phyloP scores from a whole-genome alignment of 2,329 filamentous ascomycete species.

The Teratosphaeria nubilosa region DNA sequence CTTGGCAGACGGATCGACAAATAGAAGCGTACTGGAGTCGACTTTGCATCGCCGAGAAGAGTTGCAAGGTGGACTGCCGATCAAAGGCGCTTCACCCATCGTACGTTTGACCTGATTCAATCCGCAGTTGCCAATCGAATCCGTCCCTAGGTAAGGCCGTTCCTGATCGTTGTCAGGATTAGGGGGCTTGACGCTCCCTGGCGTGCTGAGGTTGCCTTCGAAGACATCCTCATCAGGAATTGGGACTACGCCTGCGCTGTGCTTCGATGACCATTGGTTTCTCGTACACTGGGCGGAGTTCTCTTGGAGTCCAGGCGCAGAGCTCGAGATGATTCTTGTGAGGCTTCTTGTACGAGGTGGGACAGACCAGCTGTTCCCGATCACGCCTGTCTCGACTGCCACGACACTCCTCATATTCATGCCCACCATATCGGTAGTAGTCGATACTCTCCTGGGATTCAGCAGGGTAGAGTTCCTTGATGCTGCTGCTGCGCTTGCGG shows the following conservation, averaged over 20 bases:
- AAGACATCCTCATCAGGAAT: no score
- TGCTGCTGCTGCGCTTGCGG: background rate
- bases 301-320: background rate
- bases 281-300: background rate
- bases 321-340: background rate
- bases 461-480: background rate
- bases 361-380: conserved; percentile 4
- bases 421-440: conserved; percentile 3
- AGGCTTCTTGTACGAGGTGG: background rate
- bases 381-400: conserved; percentile 8
- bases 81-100: no score
- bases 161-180: no score
- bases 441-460: background rate
- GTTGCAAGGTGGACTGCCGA: no score
- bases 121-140: no score
- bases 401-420: background rate
- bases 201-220: background rate
- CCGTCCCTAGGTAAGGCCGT: no score
- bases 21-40: no score
- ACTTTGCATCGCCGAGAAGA: no score
- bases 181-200: background rate
- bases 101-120: no score
- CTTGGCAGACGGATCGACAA: no score
- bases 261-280: background rate
- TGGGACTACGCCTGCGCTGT: background rate